These are phyloP conservation scores for Phialophora expanda DNA, from an alignment of 2,329 filamentous ascomycete species.

Conservation along the genomic window DNA sequence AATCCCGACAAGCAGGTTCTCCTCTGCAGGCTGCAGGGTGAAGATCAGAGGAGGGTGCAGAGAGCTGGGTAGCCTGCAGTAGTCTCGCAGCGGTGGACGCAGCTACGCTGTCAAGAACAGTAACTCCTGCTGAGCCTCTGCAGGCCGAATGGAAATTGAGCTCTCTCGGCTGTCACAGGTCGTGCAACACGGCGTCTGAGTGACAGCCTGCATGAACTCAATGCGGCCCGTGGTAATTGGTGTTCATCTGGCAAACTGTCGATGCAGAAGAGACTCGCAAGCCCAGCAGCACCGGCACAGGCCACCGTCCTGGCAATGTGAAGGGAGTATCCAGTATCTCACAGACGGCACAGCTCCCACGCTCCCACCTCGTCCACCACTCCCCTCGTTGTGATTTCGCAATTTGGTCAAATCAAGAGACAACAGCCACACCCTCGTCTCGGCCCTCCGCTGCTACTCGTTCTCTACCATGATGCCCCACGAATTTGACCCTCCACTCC, in stretches of 20 bases:
- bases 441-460: constrained; percentile 11
- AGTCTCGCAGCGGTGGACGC: constrained; percentile 29
- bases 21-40: constrained; percentile 26
- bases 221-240: constrained; percentile 7
- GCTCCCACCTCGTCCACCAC: background rate
- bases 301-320: background rate
- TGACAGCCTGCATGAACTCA: constrained; percentile 5
- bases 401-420: constrained; percentile 15
- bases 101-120: constrained; percentile 18
- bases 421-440: constrained; percentile 12
- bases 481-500: constrained; percentile 20
- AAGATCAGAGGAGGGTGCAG: constrained; percentile 6
- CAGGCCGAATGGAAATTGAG: constrained; percentile 24
- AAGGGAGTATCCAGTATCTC: background rate
- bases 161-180: constrained; percentile 11
- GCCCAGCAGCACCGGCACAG: too few relatives aligned
- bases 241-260: background rate
- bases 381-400: background rate
- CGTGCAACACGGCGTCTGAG: constrained; percentile 6
- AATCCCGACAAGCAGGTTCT: constrained; percentile 10
- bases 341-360: background rate
- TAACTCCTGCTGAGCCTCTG: constrained; percentile 28
- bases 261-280: background rate
- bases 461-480: constrained; percentile 19
- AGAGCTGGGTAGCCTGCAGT: constrained; percentile 31